Evolutionary conservation across 2,329 filamentous ascomycete genomes (phyloP), one percentile per base, ranked within the genome.

Genomic region (Pyrenochaeta sp.): DNA sequence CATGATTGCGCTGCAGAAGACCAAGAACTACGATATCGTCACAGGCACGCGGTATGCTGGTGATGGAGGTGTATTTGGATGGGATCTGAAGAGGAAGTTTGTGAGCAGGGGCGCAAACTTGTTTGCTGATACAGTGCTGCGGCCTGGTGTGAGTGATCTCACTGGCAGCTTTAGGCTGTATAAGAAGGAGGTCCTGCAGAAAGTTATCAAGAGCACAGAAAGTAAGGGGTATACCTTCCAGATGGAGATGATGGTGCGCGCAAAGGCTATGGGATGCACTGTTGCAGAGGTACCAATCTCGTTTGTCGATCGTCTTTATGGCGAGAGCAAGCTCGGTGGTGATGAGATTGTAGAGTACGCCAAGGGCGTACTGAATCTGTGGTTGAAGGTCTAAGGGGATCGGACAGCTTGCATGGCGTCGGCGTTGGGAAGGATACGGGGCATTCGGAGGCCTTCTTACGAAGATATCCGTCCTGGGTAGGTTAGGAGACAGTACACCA

Each of bases 241-340:
- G 86, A 99, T 99, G 95, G 94, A 97, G 84, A 90, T 99, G 87
- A 98, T 97, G 89, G 94, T 98, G 7, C 85, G 93, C 58, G 95
- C 95, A 30, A 97, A 97, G 86, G 91, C 90, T 14, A 93, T 97
- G 91, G 94, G 95, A 1, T 96, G 87, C 81, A 90, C 88, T 32
- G 94, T 99, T 29, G 91, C 91, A 14, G 95, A 99, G 83, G 94
- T 97, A 56, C 95, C 95, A 11, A 99, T 99, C 65, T 91, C 87
- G 20, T 99, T 99, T 76, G 95, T 68, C 35, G 96, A 99, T 77
- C 87, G 95, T 51, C 78, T 99, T 41, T 99, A 97, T 75, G 95
- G 95, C 29, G 94, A 97, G 81, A 92, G 89, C 74, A 99, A 98
- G 83, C 83, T 99, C 47, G 93, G 94, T 20, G 92, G 91, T 0